Conservation (phyloP, 2,329 filamentous ascomycete species). For the Aspergillus fumigatiaffinis region DNA sequence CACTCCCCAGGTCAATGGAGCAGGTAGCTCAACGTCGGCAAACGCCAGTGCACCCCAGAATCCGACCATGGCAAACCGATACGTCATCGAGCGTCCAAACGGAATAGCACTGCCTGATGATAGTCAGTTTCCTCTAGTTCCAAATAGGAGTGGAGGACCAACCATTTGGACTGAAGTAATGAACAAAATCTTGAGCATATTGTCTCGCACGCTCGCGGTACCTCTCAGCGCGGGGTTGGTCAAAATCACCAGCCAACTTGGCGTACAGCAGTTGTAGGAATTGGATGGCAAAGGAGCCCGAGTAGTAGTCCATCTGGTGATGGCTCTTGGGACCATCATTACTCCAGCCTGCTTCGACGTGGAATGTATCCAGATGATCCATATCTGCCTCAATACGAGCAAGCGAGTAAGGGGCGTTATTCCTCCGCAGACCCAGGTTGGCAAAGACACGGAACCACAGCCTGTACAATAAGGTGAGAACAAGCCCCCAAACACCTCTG, state of each 20-base stretch:
- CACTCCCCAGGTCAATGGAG: constrained; percentile 71
- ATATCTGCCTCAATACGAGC: constrained; percentile 70
- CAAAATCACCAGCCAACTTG: constrained; percentile 62
- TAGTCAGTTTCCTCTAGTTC: neutral
- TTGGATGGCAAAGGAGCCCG: constrained; percentile 76
- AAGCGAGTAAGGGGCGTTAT: constrained; percentile 67
- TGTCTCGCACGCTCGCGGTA: constrained; percentile 65
- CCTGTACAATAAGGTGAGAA: constrained; percentile 43
- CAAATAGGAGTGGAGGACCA: constrained; percentile 1
- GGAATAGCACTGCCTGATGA: constrained; percentile 60
- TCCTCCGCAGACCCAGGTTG: constrained; percentile 72
- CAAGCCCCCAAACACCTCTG: neutral
- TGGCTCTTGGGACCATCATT: constrained; percentile 76
- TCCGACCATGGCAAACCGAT: constrained; percentile 80
- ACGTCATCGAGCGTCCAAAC: constrained; percentile 73
- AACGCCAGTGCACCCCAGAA: constrained; percentile 79
- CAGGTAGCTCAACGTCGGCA: constrained; percentile 68
- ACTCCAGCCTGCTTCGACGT: constrained; percentile 77
- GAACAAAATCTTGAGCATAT: constrained; percentile 66
- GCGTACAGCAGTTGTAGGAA: constrained; percentile 74
- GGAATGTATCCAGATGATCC: constrained; percentile 73
- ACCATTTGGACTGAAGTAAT: constrained; percentile 71
- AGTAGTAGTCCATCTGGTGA: constrained; percentile 84
- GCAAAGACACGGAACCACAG: constrained; percentile 84
- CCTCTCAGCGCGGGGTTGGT: constrained; percentile 62